Evolutionary conservation across 805 yeast genomes (phyloP).

Genomic region (Suhomyces sp.): DNA sequence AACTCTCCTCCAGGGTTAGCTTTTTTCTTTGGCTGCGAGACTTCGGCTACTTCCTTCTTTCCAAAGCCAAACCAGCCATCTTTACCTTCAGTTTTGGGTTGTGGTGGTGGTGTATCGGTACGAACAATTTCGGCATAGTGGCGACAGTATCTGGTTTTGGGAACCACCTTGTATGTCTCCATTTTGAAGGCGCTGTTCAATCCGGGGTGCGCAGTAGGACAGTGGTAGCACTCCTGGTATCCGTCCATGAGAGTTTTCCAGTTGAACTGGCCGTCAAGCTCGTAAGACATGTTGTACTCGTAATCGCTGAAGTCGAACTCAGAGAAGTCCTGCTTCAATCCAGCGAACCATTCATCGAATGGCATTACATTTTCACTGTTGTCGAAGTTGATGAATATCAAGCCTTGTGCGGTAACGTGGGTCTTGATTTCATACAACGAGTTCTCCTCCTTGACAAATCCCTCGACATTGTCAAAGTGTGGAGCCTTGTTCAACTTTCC

Average conservation of each 20-base stretch:
- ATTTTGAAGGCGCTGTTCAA: constrained; percentile 53
- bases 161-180: constrained; percentile 65
- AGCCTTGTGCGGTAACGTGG: constrained; percentile 54
- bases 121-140: constrained; percentile 55
- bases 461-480: constrained; percentile 56
- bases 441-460: constrained; percentile 54
- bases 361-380: constrained; percentile 41
- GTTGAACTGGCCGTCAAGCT: constrained; percentile 59
- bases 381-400: constrained; percentile 56
- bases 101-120: constrained; percentile 22
- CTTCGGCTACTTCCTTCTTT: constrained; percentile 21
- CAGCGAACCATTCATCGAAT: constrained; percentile 52
- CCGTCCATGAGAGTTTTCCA: constrained; percentile 71
- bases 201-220: constrained; percentile 68
- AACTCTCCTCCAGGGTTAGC: constrained; percentile 59
- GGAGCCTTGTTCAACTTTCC: constrained; percentile 61
- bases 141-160: constrained; percentile 56
- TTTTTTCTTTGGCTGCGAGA: constrained; percentile 14
- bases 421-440: constrained; percentile 53
- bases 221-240: constrained; percentile 65
- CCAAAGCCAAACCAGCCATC: constrained; percentile 55
- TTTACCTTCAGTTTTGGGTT: constrained; percentile 28
- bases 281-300: constrained; percentile 63
- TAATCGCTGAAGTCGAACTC: constrained; percentile 61
- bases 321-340: constrained; percentile 49